These are phyloP conservation scores for Forsythia suspensa DNA, from an alignment of 257 asterid genomes.

Conservation along the genomic window DNA sequence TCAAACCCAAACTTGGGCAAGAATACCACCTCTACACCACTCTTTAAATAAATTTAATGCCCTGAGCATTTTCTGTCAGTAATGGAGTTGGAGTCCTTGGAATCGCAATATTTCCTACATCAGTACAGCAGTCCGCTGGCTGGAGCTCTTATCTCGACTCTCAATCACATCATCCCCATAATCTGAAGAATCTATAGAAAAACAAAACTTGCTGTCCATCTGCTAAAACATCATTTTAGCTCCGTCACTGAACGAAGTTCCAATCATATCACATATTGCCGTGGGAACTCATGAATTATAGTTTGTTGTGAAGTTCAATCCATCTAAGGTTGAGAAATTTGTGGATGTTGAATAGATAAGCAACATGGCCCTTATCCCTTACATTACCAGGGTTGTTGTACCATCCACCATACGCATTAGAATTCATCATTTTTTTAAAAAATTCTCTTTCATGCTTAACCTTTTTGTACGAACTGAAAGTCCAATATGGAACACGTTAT, in stretches of 20 bases:
- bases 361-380: slow-evolving; percentile 32
- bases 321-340: slow-evolving; percentile 28
- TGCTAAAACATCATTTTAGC: slow-evolving; percentile 25
- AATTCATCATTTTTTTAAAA: slow-evolving; percentile 14
- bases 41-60: slow-evolving; percentile 53
- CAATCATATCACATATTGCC: slow-evolving; percentile 9
- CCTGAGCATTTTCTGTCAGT: slow-evolving; percentile 48
- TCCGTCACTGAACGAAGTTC: slow-evolving; percentile 15
- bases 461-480: too few relatives aligned
- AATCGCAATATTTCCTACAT: slow-evolving; percentile 23
- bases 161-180: slow-evolving; percentile 20
- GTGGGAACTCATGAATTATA: slow-evolving; percentile 6
- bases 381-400: slow-evolving; percentile 31
- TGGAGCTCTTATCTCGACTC: slow-evolving; percentile 15
- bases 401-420: slow-evolving; percentile 39
- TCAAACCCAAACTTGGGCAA: slow-evolving; percentile 77
- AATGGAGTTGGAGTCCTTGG: slow-evolving; percentile 40
- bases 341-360: slow-evolving; percentile 24
- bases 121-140: slow-evolving; percentile 17
- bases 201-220: slow-evolving; percentile 18
- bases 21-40: slow-evolving; percentile 49
- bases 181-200: slow-evolving; percentile 18
- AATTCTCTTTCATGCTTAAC: too few relatives aligned
- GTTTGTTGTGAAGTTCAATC: slow-evolving; percentile 24
- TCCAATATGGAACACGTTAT: too few relatives aligned